These are phyloP conservation scores for Acacia melanoxylon DNA, from an alignment of 306 rosid species.

Conservation along the genomic window DNA sequence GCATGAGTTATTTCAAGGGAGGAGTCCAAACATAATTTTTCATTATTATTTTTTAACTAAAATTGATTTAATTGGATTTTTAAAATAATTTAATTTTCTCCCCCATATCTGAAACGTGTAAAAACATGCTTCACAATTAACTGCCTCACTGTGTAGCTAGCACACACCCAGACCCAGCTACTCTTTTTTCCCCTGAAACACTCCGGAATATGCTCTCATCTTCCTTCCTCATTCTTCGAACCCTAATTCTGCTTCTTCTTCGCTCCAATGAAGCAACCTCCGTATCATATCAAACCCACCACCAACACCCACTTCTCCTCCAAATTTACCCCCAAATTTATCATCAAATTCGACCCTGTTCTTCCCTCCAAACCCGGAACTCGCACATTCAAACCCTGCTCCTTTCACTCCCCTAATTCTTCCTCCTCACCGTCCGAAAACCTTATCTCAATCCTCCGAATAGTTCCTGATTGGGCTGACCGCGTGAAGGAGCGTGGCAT, in stretches of 20 bases:
- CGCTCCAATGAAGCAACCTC: constrained; percentile 38
- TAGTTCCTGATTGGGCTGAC: constrained; percentile 87
- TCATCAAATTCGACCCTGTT: constrained; percentile 4
- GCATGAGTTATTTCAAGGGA: no score
- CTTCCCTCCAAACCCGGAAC: constrained; percentile 37
- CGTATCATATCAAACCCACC: constrained; percentile 34
- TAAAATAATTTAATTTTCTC: no score
- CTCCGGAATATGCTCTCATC: constrained; percentile 36
- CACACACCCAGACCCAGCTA: not conserved
- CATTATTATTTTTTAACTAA: no score
- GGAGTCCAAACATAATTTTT: no score
- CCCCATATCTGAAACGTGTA: constrained; percentile 34
- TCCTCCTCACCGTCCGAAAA: constrained; percentile 20
- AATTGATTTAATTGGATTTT: no score
- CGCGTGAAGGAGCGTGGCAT: constrained; percentile 67
- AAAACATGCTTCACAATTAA: constrained; percentile 47
- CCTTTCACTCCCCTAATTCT: constrained; percentile 29
- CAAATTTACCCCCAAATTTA: constrained; percentile 39
- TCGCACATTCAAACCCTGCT: constrained; percentile 25
- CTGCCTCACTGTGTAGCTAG: not conserved
- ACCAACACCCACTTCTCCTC: constrained; percentile 30
- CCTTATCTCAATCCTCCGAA: constrained; percentile 43
- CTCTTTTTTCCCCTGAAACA: not conserved
- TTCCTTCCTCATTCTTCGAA: constrained; percentile 10
- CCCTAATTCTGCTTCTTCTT: constrained; percentile 18